Percentiles rank a stretch among this genome's conserved stretches.
Conservation (phyloP, 2,329 filamentous ascomycete species). For the Ophiostoma piceae region DNA sequence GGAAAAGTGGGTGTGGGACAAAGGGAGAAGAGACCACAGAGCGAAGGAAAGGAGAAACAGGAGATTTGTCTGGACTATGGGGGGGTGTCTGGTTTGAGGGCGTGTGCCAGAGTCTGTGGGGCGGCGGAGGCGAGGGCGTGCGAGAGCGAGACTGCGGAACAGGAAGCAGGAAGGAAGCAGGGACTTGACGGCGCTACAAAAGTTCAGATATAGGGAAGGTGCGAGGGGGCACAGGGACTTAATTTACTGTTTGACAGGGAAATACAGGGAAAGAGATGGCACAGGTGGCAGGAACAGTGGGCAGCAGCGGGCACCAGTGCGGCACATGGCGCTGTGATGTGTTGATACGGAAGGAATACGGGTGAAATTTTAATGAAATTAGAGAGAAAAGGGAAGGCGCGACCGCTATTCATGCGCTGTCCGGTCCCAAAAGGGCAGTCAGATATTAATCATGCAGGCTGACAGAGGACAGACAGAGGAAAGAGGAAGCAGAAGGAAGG, state of each 20-base stretch:
- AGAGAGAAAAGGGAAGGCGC: background rate
- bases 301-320: background rate
- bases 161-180: background rate
- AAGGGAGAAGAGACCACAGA: background rate
- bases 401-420: background rate
- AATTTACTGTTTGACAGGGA: background rate
- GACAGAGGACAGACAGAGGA: background rate
- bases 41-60: constrained; percentile 22
- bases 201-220: constrained; percentile 10
- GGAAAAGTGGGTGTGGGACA: background rate
- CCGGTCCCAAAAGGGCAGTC: background rate
- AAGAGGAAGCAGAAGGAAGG: background rate
- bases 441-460: no score
- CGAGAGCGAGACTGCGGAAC: background rate
- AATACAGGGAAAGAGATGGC: background rate
- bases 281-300: background rate
- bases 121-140: constrained; percentile 16
- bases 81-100: constrained; percentile 21
- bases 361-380: background rate
- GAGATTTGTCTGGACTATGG: constrained; percentile 21
- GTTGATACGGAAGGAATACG: background rate
- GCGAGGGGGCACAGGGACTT: background rate
- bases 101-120: constrained; percentile 14
- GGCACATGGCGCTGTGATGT: background rate
- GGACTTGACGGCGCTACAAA: background rate